Conservation (phyloP, 1,139 yeast species). For the Meyerozyma elateridarum region DNA sequence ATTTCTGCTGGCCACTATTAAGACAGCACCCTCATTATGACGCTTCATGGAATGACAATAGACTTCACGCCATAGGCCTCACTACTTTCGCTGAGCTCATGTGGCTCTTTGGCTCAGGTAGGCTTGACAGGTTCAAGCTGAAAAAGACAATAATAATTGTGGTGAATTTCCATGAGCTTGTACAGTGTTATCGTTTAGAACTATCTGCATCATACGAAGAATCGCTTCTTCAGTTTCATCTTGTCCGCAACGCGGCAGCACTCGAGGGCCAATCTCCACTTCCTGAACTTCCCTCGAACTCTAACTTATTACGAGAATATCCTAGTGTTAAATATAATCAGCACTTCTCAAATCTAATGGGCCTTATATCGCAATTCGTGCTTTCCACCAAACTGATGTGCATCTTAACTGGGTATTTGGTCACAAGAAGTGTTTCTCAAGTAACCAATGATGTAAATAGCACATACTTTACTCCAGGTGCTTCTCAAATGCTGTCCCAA, state of each 20-base stretch:
- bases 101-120: conserved; percentile 16
- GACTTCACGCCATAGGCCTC: conserved; percentile 16
- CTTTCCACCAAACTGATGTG: conserved; percentile 23
- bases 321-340: conserved; percentile 29
- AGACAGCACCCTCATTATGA: conserved; percentile 17
- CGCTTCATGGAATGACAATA: conserved; percentile 14
- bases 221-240: conserved; percentile 28
- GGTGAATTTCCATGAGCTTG: conserved; percentile 31
- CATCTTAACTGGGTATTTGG: conserved; percentile 29
- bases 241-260: conserved; percentile 21
- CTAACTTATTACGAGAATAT: conserved; percentile 28
- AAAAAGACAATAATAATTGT: conserved; percentile 21
- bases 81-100: conserved; percentile 26
- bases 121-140: conserved; percentile 8
- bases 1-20: conserved; percentile 27
- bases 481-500: too few relatives aligned
- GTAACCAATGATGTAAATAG: too few relatives aligned
- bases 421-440: conserved; percentile 25
- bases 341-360: conserved; percentile 27
- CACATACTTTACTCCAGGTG: too few relatives aligned
- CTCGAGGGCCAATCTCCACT: conserved; percentile 20
- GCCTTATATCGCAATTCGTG: conserved; percentile 22
- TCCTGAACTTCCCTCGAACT: conserved; percentile 27
- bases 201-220: conserved; percentile 33
- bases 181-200: conserved; percentile 34